Evolutionary conservation across 208 protist species (phyloP).

Genomic region (Crithidia brevicula): DNA sequence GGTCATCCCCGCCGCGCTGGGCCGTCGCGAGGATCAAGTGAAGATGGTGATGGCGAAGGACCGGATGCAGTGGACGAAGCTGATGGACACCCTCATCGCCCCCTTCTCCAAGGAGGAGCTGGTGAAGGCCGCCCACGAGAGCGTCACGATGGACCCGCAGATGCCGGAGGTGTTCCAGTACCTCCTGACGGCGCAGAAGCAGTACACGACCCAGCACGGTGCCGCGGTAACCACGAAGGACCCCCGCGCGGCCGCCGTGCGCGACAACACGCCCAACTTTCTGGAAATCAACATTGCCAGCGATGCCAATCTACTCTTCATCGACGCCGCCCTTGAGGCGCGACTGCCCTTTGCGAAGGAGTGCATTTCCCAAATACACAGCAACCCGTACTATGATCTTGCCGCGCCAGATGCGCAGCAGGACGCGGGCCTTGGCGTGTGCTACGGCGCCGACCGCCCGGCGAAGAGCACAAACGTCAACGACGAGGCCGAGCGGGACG

Average conservation of each 20-base stretch:
- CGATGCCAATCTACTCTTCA: slow-evolving; percentile 84
- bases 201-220: slow-evolving; percentile 14
- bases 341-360: slow-evolving; percentile 49
- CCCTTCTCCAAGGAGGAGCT: slow-evolving; percentile 64
- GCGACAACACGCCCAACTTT: slow-evolving; percentile 28
- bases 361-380: slow-evolving; percentile 81
- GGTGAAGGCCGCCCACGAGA: slow-evolving; percentile 45
- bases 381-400: slow-evolving; percentile 81
- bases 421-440: slow-evolving; percentile 8
- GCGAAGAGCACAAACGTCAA: slow-evolving; percentile 23
- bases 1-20: slow-evolving; percentile 66
- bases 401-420: slow-evolving; percentile 13
- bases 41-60: slow-evolving; percentile 32
- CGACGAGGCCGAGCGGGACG: slow-evolving; percentile 65
- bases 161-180: slow-evolving; percentile 81
- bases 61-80: slow-evolving; percentile 77
- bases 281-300: slow-evolving; percentile 86
- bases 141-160: slow-evolving; percentile 53
- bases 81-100: slow-evolving; percentile 76
- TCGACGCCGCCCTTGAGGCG: slow-evolving; percentile 62
- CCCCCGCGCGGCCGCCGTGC: background rate
- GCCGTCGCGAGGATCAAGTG: slow-evolving; percentile 40
- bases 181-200: slow-evolving; percentile 41
- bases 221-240: background rate
- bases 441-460: slow-evolving; percentile 18